Conservation (phyloP, 768 basidiomycete species). For the Neoboletus brunneissimus region DNA sequence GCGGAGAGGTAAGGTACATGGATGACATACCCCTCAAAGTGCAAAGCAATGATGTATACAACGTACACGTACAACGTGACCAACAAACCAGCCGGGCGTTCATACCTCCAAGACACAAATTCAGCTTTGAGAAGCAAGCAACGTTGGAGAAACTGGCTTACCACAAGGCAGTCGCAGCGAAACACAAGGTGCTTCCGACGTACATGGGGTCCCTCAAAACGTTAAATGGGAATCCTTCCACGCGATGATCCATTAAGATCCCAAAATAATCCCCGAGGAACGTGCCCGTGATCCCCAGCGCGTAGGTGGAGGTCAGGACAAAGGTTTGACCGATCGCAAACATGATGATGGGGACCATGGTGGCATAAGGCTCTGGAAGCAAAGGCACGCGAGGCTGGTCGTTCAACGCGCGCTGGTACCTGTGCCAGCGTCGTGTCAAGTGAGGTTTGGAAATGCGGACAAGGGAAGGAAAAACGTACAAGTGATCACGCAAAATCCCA, state of each 20-base stretch:
- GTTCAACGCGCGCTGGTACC: slow-evolving; percentile 70
- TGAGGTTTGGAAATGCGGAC: neutral
- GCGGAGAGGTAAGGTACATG: neutral
- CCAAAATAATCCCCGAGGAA: slow-evolving; percentile 87
- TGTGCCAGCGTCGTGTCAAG: slow-evolving; percentile 27
- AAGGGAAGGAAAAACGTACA: slow-evolving; percentile 50
- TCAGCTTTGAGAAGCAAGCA: neutral
- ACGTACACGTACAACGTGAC: slow-evolving; percentile 81
- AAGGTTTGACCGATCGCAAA: slow-evolving; percentile 78
- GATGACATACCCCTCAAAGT: slow-evolving; percentile 79
- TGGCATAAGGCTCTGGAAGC: slow-evolving; percentile 64
- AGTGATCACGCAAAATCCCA: slow-evolving; percentile 79
- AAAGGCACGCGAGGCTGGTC: slow-evolving; percentile 72
- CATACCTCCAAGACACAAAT: slow-evolving; percentile 53
- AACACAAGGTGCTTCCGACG: slow-evolving; percentile 90
- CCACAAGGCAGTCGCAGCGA: slow-evolving; percentile 85
- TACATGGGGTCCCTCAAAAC: slow-evolving; percentile 95
- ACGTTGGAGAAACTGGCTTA: slow-evolving; percentile 36
- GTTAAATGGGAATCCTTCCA: slow-evolving; percentile 98
- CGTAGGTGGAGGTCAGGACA: slow-evolving; percentile 85
- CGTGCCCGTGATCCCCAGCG: slow-evolving; percentile 89
- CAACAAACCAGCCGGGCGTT: slow-evolving; percentile 79
- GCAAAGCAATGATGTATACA: slow-evolving; percentile 79
- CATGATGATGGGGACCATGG: slow-evolving; percentile 54
- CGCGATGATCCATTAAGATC: slow-evolving; percentile 81